Conservation (phyloP, 2,329 filamentous ascomycete species). For the Aureobasidium sp. region DNA sequence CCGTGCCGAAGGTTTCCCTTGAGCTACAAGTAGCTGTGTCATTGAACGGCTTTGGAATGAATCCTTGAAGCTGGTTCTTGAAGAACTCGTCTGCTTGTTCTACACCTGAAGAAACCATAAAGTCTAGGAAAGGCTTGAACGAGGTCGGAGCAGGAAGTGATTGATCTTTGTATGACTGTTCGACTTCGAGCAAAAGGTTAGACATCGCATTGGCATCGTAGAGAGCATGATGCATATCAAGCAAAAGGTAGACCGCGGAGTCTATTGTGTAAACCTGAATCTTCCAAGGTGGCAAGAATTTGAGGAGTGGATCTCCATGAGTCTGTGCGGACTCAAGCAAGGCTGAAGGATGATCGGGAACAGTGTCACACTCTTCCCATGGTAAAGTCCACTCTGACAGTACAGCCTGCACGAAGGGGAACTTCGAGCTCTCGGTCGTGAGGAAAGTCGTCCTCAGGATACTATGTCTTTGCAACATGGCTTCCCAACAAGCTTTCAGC, state of each 20-base stretch:
- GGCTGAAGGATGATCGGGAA: background rate
- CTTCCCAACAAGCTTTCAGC: conserved; percentile 56
- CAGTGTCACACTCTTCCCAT: conserved; percentile 30
- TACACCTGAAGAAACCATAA: conserved; percentile 47
- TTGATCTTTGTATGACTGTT: conserved; percentile 47
- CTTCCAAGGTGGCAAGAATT: conserved; percentile 26
- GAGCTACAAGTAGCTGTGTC: background rate
- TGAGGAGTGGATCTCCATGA: conserved; percentile 17
- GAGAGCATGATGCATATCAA: conserved; percentile 70
- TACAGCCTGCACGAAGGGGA: conserved; percentile 67
- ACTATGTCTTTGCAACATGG: conserved; percentile 59
- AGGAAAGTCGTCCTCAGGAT: conserved; percentile 74
- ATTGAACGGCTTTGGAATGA: conserved; percentile 41
- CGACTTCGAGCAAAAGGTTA: conserved; percentile 62
- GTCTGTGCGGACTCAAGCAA: conserved; percentile 17
- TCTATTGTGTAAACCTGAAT: conserved; percentile 26
- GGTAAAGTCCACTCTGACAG: conserved; percentile 42
- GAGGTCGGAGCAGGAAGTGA: conserved; percentile 44
- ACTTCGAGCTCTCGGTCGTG: conserved; percentile 52
- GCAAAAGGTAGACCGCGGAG: conserved; percentile 31
- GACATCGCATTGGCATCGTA: conserved; percentile 79
- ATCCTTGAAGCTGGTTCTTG: conserved; percentile 48
- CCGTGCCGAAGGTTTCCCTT: background rate
- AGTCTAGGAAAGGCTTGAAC: conserved; percentile 58
- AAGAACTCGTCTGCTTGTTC: conserved; percentile 58